Evolutionary conservation across 1,139 yeast genomes (phyloP).

Genomic region (Zygosaccharomyces pseudobailii): DNA sequence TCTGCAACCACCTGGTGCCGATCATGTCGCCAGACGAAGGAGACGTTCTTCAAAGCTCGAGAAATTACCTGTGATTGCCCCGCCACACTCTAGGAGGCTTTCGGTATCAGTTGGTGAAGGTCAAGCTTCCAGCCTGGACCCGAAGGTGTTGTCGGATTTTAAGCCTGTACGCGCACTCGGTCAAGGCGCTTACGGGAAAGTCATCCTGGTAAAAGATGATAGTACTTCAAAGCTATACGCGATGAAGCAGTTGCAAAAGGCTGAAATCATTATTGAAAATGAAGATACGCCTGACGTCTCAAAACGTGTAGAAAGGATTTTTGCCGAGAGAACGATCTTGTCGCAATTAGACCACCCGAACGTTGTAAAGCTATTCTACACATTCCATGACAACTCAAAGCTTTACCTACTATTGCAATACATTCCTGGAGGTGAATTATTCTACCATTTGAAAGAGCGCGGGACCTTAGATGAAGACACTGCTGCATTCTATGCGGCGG

Average conservation of each 20-base stretch:
- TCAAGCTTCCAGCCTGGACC: conserved; percentile 5
- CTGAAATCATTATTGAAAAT: conserved; percentile 51
- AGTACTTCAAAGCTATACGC: conserved; percentile 72
- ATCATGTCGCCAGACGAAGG: conserved; percentile 12
- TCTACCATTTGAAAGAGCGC: conserved; percentile 64
- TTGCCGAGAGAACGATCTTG: conserved; percentile 66
- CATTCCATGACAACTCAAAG: conserved; percentile 80
- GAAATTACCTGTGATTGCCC: conserved; percentile 28
- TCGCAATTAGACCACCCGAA: conserved; percentile 76
- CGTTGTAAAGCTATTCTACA: conserved; percentile 82
- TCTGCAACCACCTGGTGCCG: conserved; percentile 1
- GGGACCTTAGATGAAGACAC: conserved; percentile 57
- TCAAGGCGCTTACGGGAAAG: conserved; percentile 89
- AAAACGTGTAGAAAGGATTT: conserved; percentile 51
- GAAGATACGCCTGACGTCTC: conserved; percentile 24
- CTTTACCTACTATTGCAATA: conserved; percentile 78
- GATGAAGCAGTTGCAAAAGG: conserved; percentile 83
- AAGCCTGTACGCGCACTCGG: conserved; percentile 80
- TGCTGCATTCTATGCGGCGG: conserved; percentile 81
- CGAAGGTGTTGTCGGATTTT: conserved; percentile 52
- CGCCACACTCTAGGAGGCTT: conserved; percentile 27
- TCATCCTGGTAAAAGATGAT: conserved; percentile 64
- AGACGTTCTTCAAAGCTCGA: conserved; percentile 32
- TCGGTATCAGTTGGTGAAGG: conserved; percentile 15
- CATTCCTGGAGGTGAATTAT: conserved; percentile 90